Evolutionary conservation across 169 alveolate genomes (phyloP).

Genomic region (Miamiensis avidus): DNA sequence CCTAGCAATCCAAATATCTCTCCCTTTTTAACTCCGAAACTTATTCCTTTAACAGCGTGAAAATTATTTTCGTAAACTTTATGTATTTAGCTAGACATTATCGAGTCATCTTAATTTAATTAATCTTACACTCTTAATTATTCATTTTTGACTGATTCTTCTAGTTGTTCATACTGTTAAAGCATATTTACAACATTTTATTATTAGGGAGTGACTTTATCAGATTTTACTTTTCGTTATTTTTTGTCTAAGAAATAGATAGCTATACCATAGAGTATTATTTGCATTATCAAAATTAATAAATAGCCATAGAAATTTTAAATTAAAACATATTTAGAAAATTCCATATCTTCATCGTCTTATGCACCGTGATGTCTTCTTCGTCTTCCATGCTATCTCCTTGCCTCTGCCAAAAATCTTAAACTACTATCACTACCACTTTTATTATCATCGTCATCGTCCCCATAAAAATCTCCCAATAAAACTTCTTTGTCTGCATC

Average conservation of each 20-base stretch:
- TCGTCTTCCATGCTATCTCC: too few species aligned
- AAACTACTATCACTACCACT: not conserved
- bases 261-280: too few species aligned
- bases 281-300: too few species aligned
- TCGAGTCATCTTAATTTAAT: conserved; percentile 31
- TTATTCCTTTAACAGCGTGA: conserved; percentile 60
- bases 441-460: not conserved
- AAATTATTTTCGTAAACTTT: conserved; percentile 42
- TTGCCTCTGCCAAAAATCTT: too few species aligned
- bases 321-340: too few species aligned
- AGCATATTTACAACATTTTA: not conserved
- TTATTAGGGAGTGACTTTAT: not conserved
- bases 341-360: too few species aligned
- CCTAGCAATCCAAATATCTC: conserved; percentile 80
- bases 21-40: conserved; percentile 62
- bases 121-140: not conserved
- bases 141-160: conserved; percentile 37
- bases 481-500: too few species aligned
- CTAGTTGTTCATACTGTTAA: not conserved
- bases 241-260: too few species aligned
- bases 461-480: not conserved
- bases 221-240: too few species aligned
- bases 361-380: too few species aligned
- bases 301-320: too few species aligned
- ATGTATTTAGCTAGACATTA: conserved; percentile 36